These are phyloP conservation scores for Penicillium sclerotiorum DNA, from an alignment of 2,329 filamentous ascomycete species.

Conservation along the genomic window DNA sequence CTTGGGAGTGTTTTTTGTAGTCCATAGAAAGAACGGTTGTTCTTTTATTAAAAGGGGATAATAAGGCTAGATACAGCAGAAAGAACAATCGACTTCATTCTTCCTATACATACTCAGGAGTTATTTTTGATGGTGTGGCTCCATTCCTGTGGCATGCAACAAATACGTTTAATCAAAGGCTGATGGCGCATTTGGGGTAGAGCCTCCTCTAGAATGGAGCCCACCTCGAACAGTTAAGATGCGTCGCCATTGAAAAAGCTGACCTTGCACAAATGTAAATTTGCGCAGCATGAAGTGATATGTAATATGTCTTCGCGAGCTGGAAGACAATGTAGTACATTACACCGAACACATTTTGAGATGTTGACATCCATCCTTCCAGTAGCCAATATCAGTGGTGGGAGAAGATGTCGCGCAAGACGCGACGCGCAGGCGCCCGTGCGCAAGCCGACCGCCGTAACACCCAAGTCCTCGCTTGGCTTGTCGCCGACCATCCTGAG, in stretches of 20 bases:
- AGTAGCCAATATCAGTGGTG: not conserved
- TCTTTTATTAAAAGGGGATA: too few relatives aligned
- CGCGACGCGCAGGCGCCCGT: not conserved
- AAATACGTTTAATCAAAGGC: not conserved
- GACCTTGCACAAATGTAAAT: not conserved
- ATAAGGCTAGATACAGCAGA: too few relatives aligned
- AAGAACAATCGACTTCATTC: too few relatives aligned
- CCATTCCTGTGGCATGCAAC: not conserved
- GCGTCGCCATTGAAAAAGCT: not conserved
- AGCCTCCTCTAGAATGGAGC: not conserved
- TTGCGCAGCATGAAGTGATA: not conserved
- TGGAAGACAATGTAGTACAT: not conserved
- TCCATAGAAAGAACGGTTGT: too few relatives aligned
- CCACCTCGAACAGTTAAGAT: not conserved
- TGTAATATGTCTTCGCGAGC: not conserved
- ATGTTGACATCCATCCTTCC: not conserved
- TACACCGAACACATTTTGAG: not conserved
- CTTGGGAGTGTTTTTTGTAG: too few relatives aligned
- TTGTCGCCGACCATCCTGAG: not conserved
- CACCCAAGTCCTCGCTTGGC: not conserved
- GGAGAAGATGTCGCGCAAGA: not conserved
- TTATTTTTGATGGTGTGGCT: too few relatives aligned
- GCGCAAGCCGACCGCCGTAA: not conserved
- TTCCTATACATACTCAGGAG: too few relatives aligned
- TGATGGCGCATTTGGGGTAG: not conserved